Evolutionary conservation across 257 asterid genomes (phyloP).

Genomic region (Coffea eugenioides): DNA sequence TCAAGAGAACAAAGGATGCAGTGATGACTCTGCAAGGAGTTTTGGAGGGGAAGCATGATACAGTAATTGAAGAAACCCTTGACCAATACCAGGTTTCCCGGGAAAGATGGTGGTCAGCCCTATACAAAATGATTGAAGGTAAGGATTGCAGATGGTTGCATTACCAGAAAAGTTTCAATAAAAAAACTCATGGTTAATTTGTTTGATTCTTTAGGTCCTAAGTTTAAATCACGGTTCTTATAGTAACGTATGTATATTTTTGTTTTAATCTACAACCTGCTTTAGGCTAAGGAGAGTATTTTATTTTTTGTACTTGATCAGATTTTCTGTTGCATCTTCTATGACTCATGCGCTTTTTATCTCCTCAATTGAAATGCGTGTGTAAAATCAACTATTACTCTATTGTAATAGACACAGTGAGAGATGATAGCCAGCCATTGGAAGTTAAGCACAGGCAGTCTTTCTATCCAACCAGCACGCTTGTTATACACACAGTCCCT

Average conservation of each 20-base stretch:
- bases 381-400: background rate
- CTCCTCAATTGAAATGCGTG: background rate
- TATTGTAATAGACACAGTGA: background rate
- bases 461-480: too few species aligned
- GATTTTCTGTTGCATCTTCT: background rate
- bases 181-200: background rate
- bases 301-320: background rate
- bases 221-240: background rate
- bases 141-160: background rate
- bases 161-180: background rate
- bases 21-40: conserved; percentile 85
- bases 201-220: too few species aligned
- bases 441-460: background rate
- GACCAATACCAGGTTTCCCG: conserved; percentile 63
- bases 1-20: conserved; percentile 80
- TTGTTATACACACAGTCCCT: background rate
- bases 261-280: background rate
- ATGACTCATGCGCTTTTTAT: background rate
- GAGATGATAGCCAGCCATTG: background rate
- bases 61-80: conserved; percentile 68
- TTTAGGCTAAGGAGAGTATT: background rate
- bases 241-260: background rate
- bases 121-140: conserved; percentile 92
- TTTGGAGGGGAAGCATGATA: conserved; percentile 86
- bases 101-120: conserved; percentile 92